Evolutionary conservation across 331 rosid genomes (phyloP).

Genomic region (Dryas integrifolia): DNA sequence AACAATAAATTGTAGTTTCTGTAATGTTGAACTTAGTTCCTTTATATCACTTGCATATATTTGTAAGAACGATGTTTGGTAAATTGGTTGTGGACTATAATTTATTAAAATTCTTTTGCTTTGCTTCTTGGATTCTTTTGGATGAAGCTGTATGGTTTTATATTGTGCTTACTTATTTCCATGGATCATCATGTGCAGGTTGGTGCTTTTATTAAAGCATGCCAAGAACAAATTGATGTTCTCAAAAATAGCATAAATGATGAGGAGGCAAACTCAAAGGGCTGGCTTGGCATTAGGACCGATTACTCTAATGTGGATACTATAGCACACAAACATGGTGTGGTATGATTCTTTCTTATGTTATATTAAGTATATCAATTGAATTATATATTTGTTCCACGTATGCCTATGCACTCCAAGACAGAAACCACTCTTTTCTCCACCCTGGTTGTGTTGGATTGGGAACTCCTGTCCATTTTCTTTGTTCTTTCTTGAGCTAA

Average conservation of each 20-base stretch:
- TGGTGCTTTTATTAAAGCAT: conserved; percentile 80
- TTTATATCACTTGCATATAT: neutral
- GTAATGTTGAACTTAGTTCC: neutral
- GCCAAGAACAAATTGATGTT: conserved; percentile 88
- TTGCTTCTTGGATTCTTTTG: neutral
- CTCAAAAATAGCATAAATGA: conserved; percentile 71
- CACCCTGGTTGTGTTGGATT: neutral
- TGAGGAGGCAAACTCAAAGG: conserved; percentile 69
- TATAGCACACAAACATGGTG: conserved; percentile 96
- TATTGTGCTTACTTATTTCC: neutral
- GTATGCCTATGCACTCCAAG: neutral
- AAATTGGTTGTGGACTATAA: neutral
- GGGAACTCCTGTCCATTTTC: neutral
- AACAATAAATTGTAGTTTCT: neutral
- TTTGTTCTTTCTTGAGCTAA: neutral
- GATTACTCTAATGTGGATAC: conserved; percentile 74
- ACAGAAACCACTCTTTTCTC: neutral
- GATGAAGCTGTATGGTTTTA: neutral
- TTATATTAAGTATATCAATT: neutral
- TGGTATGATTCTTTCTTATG: conserved; percentile 56
- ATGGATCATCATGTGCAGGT: conserved; percentile 54
- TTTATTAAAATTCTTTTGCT: neutral
- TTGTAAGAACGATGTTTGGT: neutral
- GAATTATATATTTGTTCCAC: neutral
- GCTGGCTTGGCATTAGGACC: conserved; percentile 72